Evolutionary conservation across 1,284 basidiomycete genomes (phyloP).

Genomic region (Amylostereum areolatum): DNA sequence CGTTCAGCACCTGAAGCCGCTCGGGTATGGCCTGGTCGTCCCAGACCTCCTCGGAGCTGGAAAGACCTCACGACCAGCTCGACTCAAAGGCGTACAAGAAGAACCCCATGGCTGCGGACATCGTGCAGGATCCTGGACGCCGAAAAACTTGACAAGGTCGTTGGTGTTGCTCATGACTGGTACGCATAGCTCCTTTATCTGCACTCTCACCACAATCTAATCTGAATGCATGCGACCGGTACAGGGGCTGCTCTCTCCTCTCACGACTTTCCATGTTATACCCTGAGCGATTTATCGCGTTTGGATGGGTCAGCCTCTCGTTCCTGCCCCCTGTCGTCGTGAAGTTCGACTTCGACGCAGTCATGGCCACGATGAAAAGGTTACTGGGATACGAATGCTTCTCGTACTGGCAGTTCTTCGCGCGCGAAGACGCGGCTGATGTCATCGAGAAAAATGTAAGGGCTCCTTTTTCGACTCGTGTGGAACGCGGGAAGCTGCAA

Average conservation of each 20-base stretch:
- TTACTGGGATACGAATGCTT: background rate
- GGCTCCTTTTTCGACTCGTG: background rate
- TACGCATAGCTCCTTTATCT: too few relatives aligned
- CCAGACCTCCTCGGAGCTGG: slow-evolving; percentile 43
- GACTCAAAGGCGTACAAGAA: too few relatives aligned
- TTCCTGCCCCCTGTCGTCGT: background rate
- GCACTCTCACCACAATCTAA: too few relatives aligned
- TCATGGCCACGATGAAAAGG: background rate
- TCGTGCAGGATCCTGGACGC: too few relatives aligned
- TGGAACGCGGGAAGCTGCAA: background rate
- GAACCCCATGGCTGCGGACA: too few relatives aligned
- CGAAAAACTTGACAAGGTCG: too few relatives aligned
- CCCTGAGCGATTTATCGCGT: background rate
- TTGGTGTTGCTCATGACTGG: too few relatives aligned
- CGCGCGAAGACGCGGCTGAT: background rate
- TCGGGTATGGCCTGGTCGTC: slow-evolving; percentile 45
- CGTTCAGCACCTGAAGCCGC: slow-evolving; percentile 32
- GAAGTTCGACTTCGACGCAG: background rate
- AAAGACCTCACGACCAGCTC: too few relatives aligned
- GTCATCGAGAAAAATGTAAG: background rate
- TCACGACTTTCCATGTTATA: too few relatives aligned
- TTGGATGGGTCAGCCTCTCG: background rate
- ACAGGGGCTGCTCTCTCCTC: too few relatives aligned
- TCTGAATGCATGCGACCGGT: too few relatives aligned
- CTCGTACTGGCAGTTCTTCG: background rate